Evolutionary conservation across 2,329 filamentous ascomycete genomes (phyloP).

Genomic region (Colletotrichum lentis): DNA sequence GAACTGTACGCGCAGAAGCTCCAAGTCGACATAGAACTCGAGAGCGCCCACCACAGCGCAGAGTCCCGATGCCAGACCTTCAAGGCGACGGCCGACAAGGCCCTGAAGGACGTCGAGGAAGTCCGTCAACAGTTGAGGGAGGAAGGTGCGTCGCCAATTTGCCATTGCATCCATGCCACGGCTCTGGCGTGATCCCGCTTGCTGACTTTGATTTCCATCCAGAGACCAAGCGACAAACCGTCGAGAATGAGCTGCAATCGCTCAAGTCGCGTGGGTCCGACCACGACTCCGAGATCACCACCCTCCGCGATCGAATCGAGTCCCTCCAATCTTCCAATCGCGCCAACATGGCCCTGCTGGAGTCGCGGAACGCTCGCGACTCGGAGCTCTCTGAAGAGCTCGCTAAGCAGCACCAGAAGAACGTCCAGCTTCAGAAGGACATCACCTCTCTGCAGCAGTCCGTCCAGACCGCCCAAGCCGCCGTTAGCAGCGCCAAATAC

Average conservation of each 20-base stretch:
- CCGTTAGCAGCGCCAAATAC: constrained; percentile 84
- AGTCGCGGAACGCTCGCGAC: constrained; percentile 87
- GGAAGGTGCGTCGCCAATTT: constrained; percentile 69
- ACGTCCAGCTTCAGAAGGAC: constrained; percentile 82
- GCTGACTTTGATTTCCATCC: constrained; percentile 20
- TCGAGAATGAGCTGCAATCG: constrained; percentile 83
- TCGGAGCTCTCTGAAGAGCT: constrained; percentile 87
- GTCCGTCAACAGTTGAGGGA: constrained; percentile 81
- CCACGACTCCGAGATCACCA: constrained; percentile 77
- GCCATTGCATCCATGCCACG: background rate
- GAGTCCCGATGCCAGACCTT: constrained; percentile 84
- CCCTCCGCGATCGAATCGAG: constrained; percentile 81
- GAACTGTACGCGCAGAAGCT: constrained; percentile 86
- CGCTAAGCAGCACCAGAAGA: constrained; percentile 87
- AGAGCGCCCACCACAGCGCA: constrained; percentile 84
- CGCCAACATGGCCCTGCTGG: constrained; percentile 86
- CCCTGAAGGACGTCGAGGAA: constrained; percentile 82
- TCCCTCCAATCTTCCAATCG: constrained; percentile 92
- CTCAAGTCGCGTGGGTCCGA: constrained; percentile 79
- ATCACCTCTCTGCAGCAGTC: constrained; percentile 83
- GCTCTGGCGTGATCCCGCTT: background rate
- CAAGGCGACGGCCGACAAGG: constrained; percentile 83
- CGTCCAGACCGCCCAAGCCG: constrained; percentile 81
- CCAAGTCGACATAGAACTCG: constrained; percentile 88
- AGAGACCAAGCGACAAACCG: constrained; percentile 78